Evolutionary conservation across 768 basidiomycete species (phyloP).

Genomic region (Hygrocybe punicea): DNA sequence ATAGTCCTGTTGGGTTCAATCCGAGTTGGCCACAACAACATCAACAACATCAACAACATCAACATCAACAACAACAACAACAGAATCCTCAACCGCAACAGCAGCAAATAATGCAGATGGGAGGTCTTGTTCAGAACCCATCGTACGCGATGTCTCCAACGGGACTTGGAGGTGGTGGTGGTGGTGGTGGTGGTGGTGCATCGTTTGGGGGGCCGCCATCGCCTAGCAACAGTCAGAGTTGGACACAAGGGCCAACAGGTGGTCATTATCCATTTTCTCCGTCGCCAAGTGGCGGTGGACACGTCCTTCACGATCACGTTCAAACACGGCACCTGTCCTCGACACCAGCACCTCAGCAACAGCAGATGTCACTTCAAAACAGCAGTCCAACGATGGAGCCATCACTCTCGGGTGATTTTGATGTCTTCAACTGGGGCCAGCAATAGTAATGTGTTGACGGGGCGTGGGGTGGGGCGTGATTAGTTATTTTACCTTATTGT

Average conservation of each 20-base stretch:
- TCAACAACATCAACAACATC: conserved; percentile 27
- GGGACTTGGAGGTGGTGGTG: too few relatives aligned
- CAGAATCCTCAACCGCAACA: conserved; percentile 17
- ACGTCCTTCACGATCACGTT: conserved; percentile 28
- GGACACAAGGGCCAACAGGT: conserved; percentile 19
- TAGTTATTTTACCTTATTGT: conserved; percentile 17
- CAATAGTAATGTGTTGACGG: conserved; percentile 29
- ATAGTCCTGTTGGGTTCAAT: conserved; percentile 28
- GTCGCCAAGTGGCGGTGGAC: conserved; percentile 31
- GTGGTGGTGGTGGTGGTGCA: conserved; percentile 22
- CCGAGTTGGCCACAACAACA: conserved; percentile 26
- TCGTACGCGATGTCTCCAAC: conserved; percentile 44
- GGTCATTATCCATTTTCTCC: conserved; percentile 40
- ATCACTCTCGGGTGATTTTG: conserved; percentile 47
- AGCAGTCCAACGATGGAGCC: conserved; percentile 43
- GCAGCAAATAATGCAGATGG: conserved; percentile 29
- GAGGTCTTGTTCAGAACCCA: conserved; percentile 9
- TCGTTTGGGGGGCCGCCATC: conserved; percentile 31
- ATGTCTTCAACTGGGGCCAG: conserved; percentile 57
- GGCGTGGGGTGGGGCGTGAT: conserved; percentile 24
- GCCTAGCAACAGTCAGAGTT: conserved; percentile 33
- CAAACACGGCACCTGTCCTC: conserved; percentile 50
- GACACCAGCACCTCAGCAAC: conserved; percentile 45
- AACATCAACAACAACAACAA: conserved; percentile 27
- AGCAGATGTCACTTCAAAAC: conserved; percentile 32